Conservation (phyloP, 257 asterid species). For the Salvia miltiorrhiza region DNA sequence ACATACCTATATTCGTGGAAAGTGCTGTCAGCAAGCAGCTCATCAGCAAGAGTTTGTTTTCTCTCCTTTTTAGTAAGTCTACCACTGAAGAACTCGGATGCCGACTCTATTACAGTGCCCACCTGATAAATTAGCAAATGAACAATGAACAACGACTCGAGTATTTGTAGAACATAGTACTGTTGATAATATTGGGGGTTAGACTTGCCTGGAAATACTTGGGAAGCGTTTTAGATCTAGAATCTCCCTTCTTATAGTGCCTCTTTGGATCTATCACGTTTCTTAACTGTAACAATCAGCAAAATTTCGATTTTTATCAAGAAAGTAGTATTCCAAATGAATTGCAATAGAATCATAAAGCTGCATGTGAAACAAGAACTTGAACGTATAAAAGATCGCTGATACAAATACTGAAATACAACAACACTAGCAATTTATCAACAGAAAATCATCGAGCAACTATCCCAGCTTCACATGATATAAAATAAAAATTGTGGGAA, state of each 20-base stretch:
- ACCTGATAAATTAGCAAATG: slow-evolving; percentile 46
- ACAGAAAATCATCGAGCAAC: not conserved
- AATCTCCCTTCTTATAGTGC: slow-evolving; percentile 76
- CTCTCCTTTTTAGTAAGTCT: slow-evolving; percentile 95
- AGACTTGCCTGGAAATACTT: slow-evolving; percentile 84
- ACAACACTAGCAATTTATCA: not conserved
- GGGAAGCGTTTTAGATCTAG: slow-evolving; percentile 72
- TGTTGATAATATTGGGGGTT: slow-evolving; percentile 5
- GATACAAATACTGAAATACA: not conserved
- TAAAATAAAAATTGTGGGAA: not conserved
- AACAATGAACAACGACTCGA: not conserved
- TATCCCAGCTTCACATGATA: not conserved
- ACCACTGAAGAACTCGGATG: slow-evolving; percentile 64
- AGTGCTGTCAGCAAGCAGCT: slow-evolving; percentile 62
- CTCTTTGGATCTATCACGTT: slow-evolving; percentile 77
- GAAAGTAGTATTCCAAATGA: not conserved
- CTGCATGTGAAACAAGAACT: not conserved
- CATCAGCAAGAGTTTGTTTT: slow-evolving; percentile 79
- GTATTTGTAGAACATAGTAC: not conserved
- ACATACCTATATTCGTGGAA: slow-evolving; percentile 57
- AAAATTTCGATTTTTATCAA: not conserved
- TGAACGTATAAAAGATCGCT: not conserved
- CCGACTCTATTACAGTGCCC: slow-evolving; percentile 83
- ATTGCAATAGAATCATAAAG: not conserved
- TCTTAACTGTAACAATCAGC: slow-evolving; percentile 54